Evolutionary conservation across 495 filamentous ascomycete species (phyloP), one percentile per base, ranked within the genome.

Genomic region (Penicillium roqueforti): DNA sequence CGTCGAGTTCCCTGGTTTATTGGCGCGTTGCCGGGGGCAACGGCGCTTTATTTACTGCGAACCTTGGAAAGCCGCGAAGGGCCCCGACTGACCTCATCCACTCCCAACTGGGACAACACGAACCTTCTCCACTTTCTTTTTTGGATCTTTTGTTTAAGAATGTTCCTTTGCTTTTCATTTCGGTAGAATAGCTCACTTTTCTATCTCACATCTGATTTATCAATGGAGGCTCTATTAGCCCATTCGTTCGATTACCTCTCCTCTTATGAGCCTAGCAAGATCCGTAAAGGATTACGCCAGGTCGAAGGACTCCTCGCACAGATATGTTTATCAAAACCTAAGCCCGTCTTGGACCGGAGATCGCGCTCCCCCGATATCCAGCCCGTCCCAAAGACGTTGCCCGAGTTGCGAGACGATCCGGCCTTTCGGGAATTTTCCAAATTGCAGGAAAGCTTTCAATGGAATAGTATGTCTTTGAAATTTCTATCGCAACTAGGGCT

Each of bases 371-470:
- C 47, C 16, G 66, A 62, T 47, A 60, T 69, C 40, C 72, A 72
- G 41, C 76, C 76, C 8, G 68, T 73, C 23, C 72, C 80, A n/a
- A 92, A 92, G 71, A 76, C 76, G 19, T 76, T 95, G 41, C 73
- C 72, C 34, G 83, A 89, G 44, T 71, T 96, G 59, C 77, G 78
- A 51, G 83, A 87, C 58, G 93, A 98, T 69, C 91, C 88, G 23
- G 93, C 92, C 9, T 98, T 96, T 65, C 77, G 89, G 47, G 93
- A 97, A 68, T 98, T 97, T 73, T 95, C 96, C 76, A 89, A 95
- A 63, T 68, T 97, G 47, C 93, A 98, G 68, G 92, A 96, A 62
- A 87, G 92, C 10, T 98, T 98, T 70, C 88, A 96, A 72, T 98
- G 92, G 89, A 98, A 98, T 72, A 83, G 86, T 89, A 67, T 31